Evolutionary conservation across 371 early-diverging fungal genomes (phyloP).

Genomic region (Mortierella sp.): DNA sequence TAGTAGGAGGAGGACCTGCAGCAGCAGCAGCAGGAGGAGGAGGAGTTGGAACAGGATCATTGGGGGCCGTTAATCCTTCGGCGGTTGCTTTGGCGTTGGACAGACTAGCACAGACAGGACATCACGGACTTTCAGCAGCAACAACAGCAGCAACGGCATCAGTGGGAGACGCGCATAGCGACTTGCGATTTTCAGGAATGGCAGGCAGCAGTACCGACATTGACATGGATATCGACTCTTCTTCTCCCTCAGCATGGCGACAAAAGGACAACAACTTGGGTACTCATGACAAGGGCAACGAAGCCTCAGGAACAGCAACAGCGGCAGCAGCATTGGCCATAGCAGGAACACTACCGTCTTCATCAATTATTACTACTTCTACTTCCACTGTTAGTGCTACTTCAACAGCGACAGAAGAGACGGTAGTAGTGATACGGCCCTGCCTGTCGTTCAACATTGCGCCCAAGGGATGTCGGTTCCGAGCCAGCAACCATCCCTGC

Average conservation of each 20-base stretch:
- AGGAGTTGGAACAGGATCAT: not conserved
- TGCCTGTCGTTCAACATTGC: slow-evolving; percentile 57
- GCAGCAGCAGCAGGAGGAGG: slow-evolving; percentile 14
- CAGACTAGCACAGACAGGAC: slow-evolving; percentile 28
- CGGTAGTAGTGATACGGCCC: slow-evolving; percentile 39
- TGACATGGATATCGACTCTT: slow-evolving; percentile 9
- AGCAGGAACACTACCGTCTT: not conserved
- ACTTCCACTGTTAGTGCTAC: no score
- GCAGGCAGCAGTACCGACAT: not conserved
- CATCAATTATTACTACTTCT: not conserved
- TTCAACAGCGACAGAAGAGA: not conserved
- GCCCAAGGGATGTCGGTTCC: slow-evolving; percentile 56
- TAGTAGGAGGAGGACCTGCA: not conserved
- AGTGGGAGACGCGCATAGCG: not conserved
- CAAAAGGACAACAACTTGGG: slow-evolving; percentile 6
- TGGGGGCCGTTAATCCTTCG: slow-evolving; percentile 9
- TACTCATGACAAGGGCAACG: not conserved
- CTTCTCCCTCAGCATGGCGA: not conserved
- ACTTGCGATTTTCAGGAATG: slow-evolving; percentile 1
- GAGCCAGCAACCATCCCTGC: slow-evolving; percentile 39
- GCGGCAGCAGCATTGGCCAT: slow-evolving; percentile 4
- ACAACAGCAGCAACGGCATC: not conserved
- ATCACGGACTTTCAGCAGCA: not conserved
- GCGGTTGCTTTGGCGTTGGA: slow-evolving; percentile 27
- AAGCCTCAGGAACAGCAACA: slow-evolving; percentile 2